Evolutionary conservation across 305 asterid genomes (phyloP), one percentile per base, ranked within the genome.

Genomic region (Fraxinus platypoda): DNA sequence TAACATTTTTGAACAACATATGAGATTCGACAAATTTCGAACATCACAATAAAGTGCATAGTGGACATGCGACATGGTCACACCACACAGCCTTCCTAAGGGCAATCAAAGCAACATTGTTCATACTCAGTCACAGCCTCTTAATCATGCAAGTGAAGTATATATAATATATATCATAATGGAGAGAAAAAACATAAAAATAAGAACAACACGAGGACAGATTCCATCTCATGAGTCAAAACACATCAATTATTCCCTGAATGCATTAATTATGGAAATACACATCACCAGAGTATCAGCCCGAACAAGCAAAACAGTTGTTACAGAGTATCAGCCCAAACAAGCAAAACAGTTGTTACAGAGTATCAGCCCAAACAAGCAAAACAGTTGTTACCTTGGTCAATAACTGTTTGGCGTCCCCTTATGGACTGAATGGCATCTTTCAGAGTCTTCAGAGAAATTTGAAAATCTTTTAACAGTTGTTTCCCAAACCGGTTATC

Each of bases 401-500:
- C 99, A 66, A 90, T 93, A 78, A 96, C 99, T 41, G 89, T 94
- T 81, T 96, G 99, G 81, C 88, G 92, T 68, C 99, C 99, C 87
- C 99, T 90, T 75, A 96, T 87, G 38, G 94, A 80, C 88, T 94
- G 90, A 82, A 96, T 77, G 80, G 97, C 98, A 83, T 91, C 97
- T 86, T 88, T 94, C 68, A 96, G 41, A 30, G 88, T 78, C 85
- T 87, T 90, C 83, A 46, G 81, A 34, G 97, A 83, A 81, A 96
- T 82, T 76, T 94, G 93, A 81, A 94, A 93, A 82, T 96, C 98
- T 89, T 84, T 92, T 64, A 88, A 90, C 81, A 96, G 76, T 71
- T 93, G 98, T 88, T 91, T 94, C 73, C 99, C 99, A 8, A 96
- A 96, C 62, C 99, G 89, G 81, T 88, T 93, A 87, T 96, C 99